Evolutionary conservation across 2,329 filamentous ascomycete genomes (phyloP), one percentile per base, ranked within the genome.

Genomic region (Pseudogymnoascus sp.): DNA sequence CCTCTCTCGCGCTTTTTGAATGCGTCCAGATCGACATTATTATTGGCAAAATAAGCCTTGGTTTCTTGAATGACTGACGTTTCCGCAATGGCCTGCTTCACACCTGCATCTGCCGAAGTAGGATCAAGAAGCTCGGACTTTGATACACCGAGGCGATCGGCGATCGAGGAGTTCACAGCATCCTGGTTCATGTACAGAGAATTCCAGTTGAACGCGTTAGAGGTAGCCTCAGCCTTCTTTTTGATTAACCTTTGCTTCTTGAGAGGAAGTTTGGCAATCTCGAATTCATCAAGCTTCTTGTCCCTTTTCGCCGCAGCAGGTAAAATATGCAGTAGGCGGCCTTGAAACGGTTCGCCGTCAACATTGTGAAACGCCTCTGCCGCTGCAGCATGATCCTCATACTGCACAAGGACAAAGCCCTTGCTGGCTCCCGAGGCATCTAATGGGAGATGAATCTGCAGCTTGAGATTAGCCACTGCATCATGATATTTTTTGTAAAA

Each of bases 151-250:
- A 99, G 80, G 60, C 92, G 88, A 70, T 87, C 85, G 57, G 94
- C 91, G 64, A 96, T 85, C 5, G 92, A 95, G 57, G 90, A 86
- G 75, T 97, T 92, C 59, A 99, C 91, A 58, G 94, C 90, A 77
- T 99, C 92, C 76, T 91, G 89, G 75, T 89, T 97, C 89, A 99
- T 95, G 75, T 94, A 99, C n/a, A 99, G 79, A n/a, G 92, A 93
- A 77, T 99, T 99, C 94, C 94, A 99, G 72, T 93, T 96, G 76
- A 97, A 97, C 1, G 83, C 85, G 57, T 82, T 85, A 30, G 86
- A 87, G 7, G 89, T 82, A 20, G 92, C 90, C 68, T 93, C 88
- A 58, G 87, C 82, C 75, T 90, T 95, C 69, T 89, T 89, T 72
- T 89, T 90, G 67, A 97, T 89, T 69, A 95, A 83, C 68, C 91